These are phyloP conservation scores for Entonaema liquescens DNA, from an alignment of 495 filamentous ascomycete genomes.

Conservation along the genomic window DNA sequence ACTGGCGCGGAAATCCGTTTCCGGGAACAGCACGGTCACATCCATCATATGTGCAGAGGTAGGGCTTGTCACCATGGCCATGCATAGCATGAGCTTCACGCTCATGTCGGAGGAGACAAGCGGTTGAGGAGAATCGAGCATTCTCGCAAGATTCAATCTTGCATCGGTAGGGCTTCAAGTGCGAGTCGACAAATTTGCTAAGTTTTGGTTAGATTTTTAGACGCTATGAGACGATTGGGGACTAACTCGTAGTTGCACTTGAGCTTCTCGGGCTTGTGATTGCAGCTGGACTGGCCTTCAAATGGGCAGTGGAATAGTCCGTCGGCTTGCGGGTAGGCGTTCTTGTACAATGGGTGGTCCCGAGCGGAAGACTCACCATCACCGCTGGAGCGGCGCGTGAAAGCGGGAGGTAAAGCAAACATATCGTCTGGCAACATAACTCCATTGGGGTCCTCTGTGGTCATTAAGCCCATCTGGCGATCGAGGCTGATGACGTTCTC, in stretches of 20 bases:
- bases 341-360: conserved; percentile 81
- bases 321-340: conserved; percentile 69
- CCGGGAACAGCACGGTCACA: conserved; percentile 82
- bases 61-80: conserved; percentile 89
- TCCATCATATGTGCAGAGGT: conserved; percentile 81
- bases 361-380: conserved; percentile 70
- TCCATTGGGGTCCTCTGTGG: conserved; percentile 54
- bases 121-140: conserved; percentile 88
- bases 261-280: conserved; percentile 85
- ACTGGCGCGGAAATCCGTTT: conserved; percentile 89
- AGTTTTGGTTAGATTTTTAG: conserved; percentile 47
- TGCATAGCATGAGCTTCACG: conserved; percentile 94
- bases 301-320: conserved; percentile 92
- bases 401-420: conserved; percentile 55
- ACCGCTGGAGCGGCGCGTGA: conserved; percentile 56
- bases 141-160: conserved; percentile 80
- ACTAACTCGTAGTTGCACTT: conserved; percentile 98
- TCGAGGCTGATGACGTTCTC: conserved; percentile 45
- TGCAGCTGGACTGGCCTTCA: conserved; percentile 77
- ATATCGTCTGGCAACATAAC: conserved; percentile 52
- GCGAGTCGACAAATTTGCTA: conserved; percentile 95
- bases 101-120: conserved; percentile 93
- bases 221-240: conserved; percentile 21
- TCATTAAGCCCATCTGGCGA: conserved; percentile 51
- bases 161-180: conserved; percentile 93